These are phyloP conservation scores for Eurotiales sp. DNA, from an alignment of 2,329 filamentous ascomycete species.

Conservation along the genomic window DNA sequence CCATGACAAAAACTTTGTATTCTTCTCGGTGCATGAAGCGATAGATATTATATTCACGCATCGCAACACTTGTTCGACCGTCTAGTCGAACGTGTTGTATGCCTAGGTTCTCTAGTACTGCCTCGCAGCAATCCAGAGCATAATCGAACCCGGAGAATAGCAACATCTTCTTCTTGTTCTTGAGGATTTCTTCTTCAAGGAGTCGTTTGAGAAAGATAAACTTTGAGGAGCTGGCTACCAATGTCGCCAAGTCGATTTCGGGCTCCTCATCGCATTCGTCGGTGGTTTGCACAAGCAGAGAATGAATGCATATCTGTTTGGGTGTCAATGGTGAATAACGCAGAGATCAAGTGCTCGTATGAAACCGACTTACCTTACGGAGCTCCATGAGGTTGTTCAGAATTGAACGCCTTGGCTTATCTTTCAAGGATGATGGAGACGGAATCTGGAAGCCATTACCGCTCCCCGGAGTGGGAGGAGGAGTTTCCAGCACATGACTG, in stretches of 20 bases:
- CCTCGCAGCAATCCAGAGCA: slow-evolving; percentile 51
- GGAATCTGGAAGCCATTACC: background rate
- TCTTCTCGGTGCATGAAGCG: slow-evolving; percentile 50
- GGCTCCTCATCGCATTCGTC: slow-evolving; percentile 38
- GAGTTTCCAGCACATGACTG: background rate
- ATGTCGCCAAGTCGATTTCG: slow-evolving; percentile 32
- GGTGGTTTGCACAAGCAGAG: slow-evolving; percentile 49
- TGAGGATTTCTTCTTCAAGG: slow-evolving; percentile 21
- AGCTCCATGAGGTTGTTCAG: slow-evolving; percentile 54
- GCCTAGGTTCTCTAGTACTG: slow-evolving; percentile 47
- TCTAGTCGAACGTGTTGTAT: slow-evolving; percentile 44
- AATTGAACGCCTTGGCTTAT: slow-evolving; percentile 35
- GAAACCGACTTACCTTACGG: slow-evolving; percentile 36
- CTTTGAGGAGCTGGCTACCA: slow-evolving; percentile 41
- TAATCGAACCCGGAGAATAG: slow-evolving; percentile 56
- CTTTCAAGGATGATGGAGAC: too few species aligned
- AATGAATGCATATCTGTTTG: slow-evolving; percentile 48
- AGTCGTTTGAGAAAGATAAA: slow-evolving; percentile 53
- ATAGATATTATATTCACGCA: slow-evolving; percentile 51
- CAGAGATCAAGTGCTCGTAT: background rate
- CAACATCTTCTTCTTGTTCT: slow-evolving; percentile 43
- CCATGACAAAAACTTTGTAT: slow-evolving; percentile 54
- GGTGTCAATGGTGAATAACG: background rate
- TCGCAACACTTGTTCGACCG: slow-evolving; percentile 46
- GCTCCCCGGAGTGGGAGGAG: background rate